These are phyloP conservation scores for Typha latifolia DNA, from an alignment of 176 grass and related monocot species.

Conservation along the genomic window DNA sequence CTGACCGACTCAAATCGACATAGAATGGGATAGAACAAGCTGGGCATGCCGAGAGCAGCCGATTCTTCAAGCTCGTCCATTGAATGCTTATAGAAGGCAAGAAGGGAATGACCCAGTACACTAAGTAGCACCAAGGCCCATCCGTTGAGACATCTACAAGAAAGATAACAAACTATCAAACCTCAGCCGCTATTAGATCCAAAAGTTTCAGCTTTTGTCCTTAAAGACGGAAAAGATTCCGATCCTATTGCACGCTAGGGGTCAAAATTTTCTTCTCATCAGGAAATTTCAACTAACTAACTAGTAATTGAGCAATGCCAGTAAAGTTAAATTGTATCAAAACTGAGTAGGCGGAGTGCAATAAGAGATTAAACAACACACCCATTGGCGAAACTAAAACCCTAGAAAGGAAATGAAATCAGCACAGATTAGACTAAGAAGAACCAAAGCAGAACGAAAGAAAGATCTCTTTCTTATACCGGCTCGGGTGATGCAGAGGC, in stretches of 20 bases:
- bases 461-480: conserved; percentile 26
- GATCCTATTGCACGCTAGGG: too few species aligned
- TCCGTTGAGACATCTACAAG: conserved; percentile 79
- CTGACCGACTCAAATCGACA: conserved; percentile 38
- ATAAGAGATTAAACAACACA: not conserved
- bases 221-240: too few species aligned
- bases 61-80: conserved; percentile 71
- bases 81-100: conserved; percentile 37
- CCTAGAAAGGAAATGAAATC: not conserved
- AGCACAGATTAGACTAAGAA: not conserved
- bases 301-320: too few species aligned
- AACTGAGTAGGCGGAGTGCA: not conserved
- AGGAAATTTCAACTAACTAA: too few species aligned
- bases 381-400: not conserved
- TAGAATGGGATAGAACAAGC: conserved; percentile 58
- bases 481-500: conserved; percentile 78
- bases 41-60: conserved; percentile 75
- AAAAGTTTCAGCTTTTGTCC: too few species aligned
- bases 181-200: too few species aligned
- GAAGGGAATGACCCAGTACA: conserved; percentile 76
- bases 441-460: not conserved
- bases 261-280: too few species aligned
- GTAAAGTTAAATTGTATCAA: not conserved
- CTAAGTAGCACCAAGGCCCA: conserved; percentile 87
- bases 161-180: not conserved